Conservation (phyloP, 176 grass and related monocot genomes). For the Aechmea fasciata region DNA sequence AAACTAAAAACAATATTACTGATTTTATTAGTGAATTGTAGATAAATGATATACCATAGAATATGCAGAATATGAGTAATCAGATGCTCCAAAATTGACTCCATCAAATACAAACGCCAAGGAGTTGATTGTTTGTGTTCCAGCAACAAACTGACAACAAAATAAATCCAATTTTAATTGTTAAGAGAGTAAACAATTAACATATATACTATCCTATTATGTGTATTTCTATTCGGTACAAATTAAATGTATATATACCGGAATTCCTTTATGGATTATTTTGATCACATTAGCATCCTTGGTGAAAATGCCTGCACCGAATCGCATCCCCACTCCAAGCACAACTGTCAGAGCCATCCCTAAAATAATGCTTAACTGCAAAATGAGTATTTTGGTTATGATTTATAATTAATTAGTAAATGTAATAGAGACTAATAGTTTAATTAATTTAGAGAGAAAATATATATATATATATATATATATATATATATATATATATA, state of each 20-base stretch:
- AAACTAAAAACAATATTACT: background rate
- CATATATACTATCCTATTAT: background rate
- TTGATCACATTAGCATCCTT: slow-evolving; percentile 26
- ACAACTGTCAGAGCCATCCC: slow-evolving; percentile 26
- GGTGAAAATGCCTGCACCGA: slow-evolving; percentile 32
- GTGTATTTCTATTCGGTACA: background rate
- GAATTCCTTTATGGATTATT: slow-evolving; percentile 27
- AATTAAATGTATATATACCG: slow-evolving; percentile 19
- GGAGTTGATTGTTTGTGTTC: slow-evolving; percentile 55
- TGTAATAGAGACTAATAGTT: background rate
- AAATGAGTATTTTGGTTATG: background rate
- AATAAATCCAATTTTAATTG: slow-evolving; percentile 2
- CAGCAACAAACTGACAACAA: slow-evolving; percentile 49
- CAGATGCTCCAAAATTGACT: slow-evolving; percentile 64
- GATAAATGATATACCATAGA: slow-evolving; percentile 38
- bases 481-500: too few species aligned
- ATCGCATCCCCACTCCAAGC: slow-evolving; percentile 23
- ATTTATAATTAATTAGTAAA: background rate
- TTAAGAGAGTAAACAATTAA: background rate
- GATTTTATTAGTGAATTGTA: background rate
- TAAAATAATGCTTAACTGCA: slow-evolving; percentile 34
- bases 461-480: too few species aligned
- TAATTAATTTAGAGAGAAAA: background rate
- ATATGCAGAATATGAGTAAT: slow-evolving; percentile 54
- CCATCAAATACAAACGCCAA: slow-evolving; percentile 75